Evolutionary conservation across 345 rosid species (phyloP), one percentile per base, ranked within the genome.

Genomic region (Lepidium didymum): DNA sequence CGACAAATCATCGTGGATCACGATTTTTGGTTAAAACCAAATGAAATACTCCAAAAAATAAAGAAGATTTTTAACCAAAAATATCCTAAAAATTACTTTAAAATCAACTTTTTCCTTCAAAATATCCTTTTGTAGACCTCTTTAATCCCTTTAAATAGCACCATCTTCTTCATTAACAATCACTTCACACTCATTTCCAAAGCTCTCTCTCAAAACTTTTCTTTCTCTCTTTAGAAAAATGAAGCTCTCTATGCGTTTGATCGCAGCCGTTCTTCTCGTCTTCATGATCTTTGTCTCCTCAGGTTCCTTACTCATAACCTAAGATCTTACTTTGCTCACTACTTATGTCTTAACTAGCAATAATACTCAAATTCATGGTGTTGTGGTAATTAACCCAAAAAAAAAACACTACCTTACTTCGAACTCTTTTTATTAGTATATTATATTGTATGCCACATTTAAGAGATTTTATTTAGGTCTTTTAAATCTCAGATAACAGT

Each of bases 181-280:
- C 73, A 67, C 35, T 58, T 42, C 60, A 42, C 58, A 10, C 18
- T 37, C 18, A 5, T 56, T 19, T 37, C 41, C 38, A 54, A 31
- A 10, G 34, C 16, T 46, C 43, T 45, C 37, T 45, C 8, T 59
- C 19, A 10, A 10, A 11, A 15, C 4, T 2, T 15, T 10, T 36
- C n/a, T 10, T 10, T 54, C 9, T 42, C 37, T 46, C 68, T 52
- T 43, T 25, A 37, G 15, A 31, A 67, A 54, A 37, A 74, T 74
- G 78, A 74, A 68, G 78, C 27, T 74, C 25, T 74, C 78, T 14
- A 51, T 62, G 69, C 75, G 79, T 69, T 69, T 69, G 40, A 56
- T 76, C 44, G 64, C 79, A 63, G 56, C 72, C 10, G 45, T 36
- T 64, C 45, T 76, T 23, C 16, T 76, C 63, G 2, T 76, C 68